Evolutionary conservation across 495 filamentous ascomycete genomes (phyloP).

Genomic region (Podospora tetraspora): DNA sequence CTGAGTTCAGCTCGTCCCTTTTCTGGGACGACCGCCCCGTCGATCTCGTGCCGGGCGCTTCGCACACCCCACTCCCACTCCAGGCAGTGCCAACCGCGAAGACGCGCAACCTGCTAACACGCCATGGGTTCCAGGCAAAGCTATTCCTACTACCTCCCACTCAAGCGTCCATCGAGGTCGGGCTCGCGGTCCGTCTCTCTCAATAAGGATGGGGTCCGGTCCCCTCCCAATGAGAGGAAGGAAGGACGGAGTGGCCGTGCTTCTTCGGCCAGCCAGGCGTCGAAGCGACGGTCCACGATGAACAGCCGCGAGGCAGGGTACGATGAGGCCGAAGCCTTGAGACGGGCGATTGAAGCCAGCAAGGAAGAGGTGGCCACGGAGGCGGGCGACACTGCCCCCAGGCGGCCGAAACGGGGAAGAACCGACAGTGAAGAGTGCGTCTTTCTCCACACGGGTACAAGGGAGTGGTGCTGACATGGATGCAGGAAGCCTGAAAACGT

Average conservation of each 20-base stretch:
- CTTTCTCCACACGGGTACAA: conserved; percentile 3
- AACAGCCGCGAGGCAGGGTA: conserved; percentile 94
- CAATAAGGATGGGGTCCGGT: conserved; percentile 51
- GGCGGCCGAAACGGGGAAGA: conserved; percentile 73
- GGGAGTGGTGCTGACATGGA: conserved; percentile 13
- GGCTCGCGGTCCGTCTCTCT: conserved; percentile 52
- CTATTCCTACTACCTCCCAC: conserved; percentile 52
- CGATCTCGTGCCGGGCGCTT: conserved; percentile 23
- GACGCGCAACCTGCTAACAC: conserved; percentile 2
- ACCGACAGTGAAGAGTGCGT: conserved; percentile 92
- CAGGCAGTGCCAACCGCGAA: neutral
- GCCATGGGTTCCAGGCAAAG: conserved; percentile 42
- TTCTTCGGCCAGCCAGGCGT: conserved; percentile 44
- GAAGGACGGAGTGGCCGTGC: conserved; percentile 43
- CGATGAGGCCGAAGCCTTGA: conserved; percentile 86
- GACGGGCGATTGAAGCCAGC: conserved; percentile 90
- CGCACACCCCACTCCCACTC: conserved; percentile 5
- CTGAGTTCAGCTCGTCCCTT: conserved; percentile 25
- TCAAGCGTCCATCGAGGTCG: conserved; percentile 42
- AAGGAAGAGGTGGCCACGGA: conserved; percentile 60
- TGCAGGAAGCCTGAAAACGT: conserved; percentile 43
- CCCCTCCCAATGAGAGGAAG: conserved; percentile 45
- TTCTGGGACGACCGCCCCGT: conserved; percentile 23
- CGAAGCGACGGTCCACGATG: conserved; percentile 92
- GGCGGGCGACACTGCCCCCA: conserved; percentile 44